Evolutionary conservation across 495 filamentous ascomycete species (phyloP), one percentile per base, ranked within the genome.

Genomic region (Gamarada debralockiae): DNA sequence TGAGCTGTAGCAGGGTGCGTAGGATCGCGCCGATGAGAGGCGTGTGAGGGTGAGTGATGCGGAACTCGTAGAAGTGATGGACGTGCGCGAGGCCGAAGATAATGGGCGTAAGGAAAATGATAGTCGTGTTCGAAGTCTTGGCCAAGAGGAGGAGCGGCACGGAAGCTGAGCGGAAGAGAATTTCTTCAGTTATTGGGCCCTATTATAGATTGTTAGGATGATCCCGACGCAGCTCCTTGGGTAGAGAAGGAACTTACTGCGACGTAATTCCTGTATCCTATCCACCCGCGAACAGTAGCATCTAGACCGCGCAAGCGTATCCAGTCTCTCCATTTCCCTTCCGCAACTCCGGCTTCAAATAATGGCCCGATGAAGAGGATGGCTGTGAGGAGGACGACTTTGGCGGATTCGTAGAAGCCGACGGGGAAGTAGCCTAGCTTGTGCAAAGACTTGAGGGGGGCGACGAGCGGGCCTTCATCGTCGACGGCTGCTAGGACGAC

Each of bases 41-140:
- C 2, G 84, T 82, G 55, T 81, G 73, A 14, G 92, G 90, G 62
- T 96, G 80, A 0, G 84, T 86, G 9, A 95, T 71, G 25, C 83
- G 81, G 72, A 92, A 97, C 70, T 98, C 93, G 71, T 96, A 96
- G 68, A 91, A 89, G 70, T 97, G 93, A 69, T 98, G 92, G 23
- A 96, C 67, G 71, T 98, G 93, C 10, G 92, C 89, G 44, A 98
- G 86, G 49, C 95, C 93, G 66, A 98, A 98, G 69, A 95, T 87
- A 9, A 97, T 68, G 2, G 93, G 93, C 0, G 87, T 83, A 7
- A 89, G 65, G 67, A 93, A 90, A 61, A 96, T 75, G 57, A 88
- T 83, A 3, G 69, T 72, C 0, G 67, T 68, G 2, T 82, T 67
- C 3, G 79, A 70, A 6, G 78, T 67, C 25, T 76, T 75, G n/a